Evolutionary conservation across 768 basidiomycete genomes (phyloP).

Genomic region (Boletus vinaceobasis): DNA sequence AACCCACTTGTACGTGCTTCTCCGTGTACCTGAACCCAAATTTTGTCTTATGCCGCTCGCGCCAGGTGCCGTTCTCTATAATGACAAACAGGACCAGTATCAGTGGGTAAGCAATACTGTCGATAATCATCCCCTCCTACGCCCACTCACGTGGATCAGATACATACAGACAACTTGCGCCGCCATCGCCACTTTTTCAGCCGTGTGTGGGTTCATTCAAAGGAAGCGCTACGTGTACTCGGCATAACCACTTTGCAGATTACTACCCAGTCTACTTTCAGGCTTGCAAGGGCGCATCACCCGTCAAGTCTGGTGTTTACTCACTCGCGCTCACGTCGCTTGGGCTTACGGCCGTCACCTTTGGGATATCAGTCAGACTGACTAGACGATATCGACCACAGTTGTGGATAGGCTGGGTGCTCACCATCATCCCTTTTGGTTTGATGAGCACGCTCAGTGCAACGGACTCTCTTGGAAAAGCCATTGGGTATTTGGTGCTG

Average conservation of each 20-base stretch:
- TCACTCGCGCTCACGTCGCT: constrained; percentile 20
- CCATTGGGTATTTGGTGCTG: constrained; percentile 10
- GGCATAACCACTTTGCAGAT: constrained; percentile 22
- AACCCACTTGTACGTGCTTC: constrained; percentile 29
- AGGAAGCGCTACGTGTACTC: not conserved
- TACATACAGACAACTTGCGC: constrained; percentile 27
- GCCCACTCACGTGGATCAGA: constrained; percentile 6
- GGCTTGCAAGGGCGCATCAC: constrained; percentile 34
- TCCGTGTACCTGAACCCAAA: not conserved
- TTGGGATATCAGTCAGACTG: constrained; percentile 29
- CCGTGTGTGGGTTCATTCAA: constrained; percentile 21
- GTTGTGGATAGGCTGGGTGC: constrained; percentile 32
- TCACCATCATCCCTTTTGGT: constrained; percentile 35
- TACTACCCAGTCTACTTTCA: constrained; percentile 46
- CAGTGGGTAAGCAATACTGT: constrained; percentile 20
- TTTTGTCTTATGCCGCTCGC: not conserved
- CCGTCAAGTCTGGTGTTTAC: constrained; percentile 32
- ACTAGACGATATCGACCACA: constrained; percentile 34
- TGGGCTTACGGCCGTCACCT: constrained; percentile 29
- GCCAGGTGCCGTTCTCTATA: constrained; percentile 11
- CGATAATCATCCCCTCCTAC: too few species aligned
- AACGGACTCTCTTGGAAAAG: constrained; percentile 21
- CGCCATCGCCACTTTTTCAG: constrained; percentile 10
- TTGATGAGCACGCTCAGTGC: constrained; percentile 30
- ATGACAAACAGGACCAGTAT: constrained; percentile 30